Base-by-base conservation (phyloP, 2,329 filamentous ascomycete genomes). In the Alternaria longipes region DNA sequence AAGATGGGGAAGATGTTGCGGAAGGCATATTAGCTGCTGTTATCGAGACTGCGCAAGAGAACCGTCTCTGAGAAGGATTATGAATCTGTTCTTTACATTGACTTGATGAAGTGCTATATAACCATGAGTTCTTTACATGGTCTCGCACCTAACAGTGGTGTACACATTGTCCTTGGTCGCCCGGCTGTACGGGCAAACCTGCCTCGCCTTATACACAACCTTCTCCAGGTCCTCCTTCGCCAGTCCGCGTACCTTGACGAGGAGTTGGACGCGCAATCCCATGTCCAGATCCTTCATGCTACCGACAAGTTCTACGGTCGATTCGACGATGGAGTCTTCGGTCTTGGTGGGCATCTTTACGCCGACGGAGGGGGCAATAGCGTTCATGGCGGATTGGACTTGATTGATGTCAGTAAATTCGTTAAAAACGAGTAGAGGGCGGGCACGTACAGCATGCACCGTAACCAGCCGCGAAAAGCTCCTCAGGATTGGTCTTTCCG, bases 11-110 rank as follows among this genome's bases (percentile, higher is more conserved):
- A 52, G 86, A 87, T 64, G 84, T 89, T 2, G 82, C 80, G 0
- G 86, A 87, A 63, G 86, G 86, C 1, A 83, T 83, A 67, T 72
- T 88, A 54, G 78, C 84, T 58, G 83, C 81, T 32, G 78, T 87
- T 54, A 69, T 87, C 12, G 82, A 83, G 42, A 45, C 44, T 8
- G 64, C 61, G 3, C 64, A 52, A 42, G 67, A 68, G 20, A 65
- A 67, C 1, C 26, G 38, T 12, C 54, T 56, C 9, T 56, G 7
- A 50, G 1, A 14, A 7, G 5, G 18, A 9, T 22, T 3, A n/a
- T 8, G 12, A 12, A 34, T 12, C 20, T 7, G 4, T 34, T 28
- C 32, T 9, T 49, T 24, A n/a, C 4, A 6, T 24, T 34, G 1
- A 28, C 4, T 28, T 6, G 9, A 26, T 2, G 12, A 28, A 9